Percentiles rank a stretch among this genome's conserved stretches.
Conservation (phyloP, 148 eudicot species). For the Polygonum maritimum region DNA sequence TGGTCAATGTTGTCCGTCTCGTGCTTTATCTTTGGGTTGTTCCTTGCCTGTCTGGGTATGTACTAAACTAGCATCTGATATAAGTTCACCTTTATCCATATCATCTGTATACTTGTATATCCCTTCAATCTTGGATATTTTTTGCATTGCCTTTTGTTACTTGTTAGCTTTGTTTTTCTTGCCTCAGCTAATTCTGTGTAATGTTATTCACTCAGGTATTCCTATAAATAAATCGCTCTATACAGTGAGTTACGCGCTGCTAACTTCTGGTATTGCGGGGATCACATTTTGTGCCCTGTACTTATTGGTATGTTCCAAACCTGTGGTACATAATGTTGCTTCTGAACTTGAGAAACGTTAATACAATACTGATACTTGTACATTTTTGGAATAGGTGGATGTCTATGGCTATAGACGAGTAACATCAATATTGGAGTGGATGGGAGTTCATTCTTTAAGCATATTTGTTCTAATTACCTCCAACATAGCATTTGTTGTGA, state of each 20-base stretch:
- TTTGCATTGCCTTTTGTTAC: background rate
- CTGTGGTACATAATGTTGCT: background rate
- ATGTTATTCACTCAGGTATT: constrained; percentile 35
- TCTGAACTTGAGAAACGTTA: background rate
- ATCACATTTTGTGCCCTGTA: constrained; percentile 59
- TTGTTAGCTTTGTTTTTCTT: background rate
- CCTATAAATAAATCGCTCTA: constrained; percentile 66
- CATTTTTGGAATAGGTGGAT: constrained; percentile 45
- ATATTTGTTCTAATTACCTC: constrained; percentile 58
- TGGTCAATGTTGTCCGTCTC: constrained; percentile 51
- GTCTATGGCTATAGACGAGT: constrained; percentile 42
- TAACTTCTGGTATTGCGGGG: constrained; percentile 67
- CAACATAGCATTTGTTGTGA: constrained; percentile 50
- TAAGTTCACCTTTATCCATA: background rate
- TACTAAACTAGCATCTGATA: background rate
- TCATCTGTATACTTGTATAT: background rate
- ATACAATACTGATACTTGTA: too few relatives aligned
- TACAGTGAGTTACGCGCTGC: constrained; percentile 63
- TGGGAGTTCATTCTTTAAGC: constrained; percentile 67
- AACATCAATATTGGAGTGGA: constrained; percentile 52
- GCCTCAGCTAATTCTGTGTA: background rate
- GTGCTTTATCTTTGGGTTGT: constrained; percentile 33
- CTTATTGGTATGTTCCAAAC: constrained; percentile 42
- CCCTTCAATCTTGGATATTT: background rate
- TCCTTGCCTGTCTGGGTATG: constrained; percentile 51